Conservation (phyloP, 2,329 filamentous ascomycete genomes). For the Fusarium foetens region DNA sequence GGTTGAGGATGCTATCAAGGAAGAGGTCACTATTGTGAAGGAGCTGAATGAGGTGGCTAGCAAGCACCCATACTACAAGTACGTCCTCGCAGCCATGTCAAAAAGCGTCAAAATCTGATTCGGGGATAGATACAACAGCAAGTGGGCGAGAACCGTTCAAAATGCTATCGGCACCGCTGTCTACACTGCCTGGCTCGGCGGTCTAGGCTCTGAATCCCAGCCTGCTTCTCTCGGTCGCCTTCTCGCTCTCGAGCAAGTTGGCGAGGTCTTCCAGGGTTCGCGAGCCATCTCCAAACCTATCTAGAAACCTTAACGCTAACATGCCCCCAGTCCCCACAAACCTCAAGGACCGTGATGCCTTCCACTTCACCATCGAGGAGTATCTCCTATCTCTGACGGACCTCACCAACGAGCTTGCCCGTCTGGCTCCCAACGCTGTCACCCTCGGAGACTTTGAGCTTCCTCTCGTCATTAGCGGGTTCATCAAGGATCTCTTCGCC, state of each 20-base stretch:
- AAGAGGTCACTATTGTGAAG: conserved; percentile 76
- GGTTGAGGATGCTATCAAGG: conserved; percentile 76
- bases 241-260: conserved; percentile 88
- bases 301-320: background rate
- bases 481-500: conserved; percentile 94
- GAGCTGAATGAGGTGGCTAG: conserved; percentile 80
- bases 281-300: conserved; percentile 7
- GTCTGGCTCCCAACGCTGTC: conserved; percentile 93
- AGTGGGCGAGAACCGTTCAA: conserved; percentile 88
- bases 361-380: conserved; percentile 97
- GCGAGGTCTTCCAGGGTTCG: conserved; percentile 77
- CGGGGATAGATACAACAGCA: conserved; percentile 73
- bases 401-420: conserved; percentile 88
- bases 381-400: conserved; percentile 90
- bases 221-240: conserved; percentile 71
- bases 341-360: conserved; percentile 86
- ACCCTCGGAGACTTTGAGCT: conserved; percentile 85
- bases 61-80: conserved; percentile 97
- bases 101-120: conserved; percentile 10
- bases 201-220: conserved; percentile 65
- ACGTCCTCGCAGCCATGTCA: conserved; percentile 25
- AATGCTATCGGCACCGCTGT: conserved; percentile 73
- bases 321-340: conserved; percentile 79
- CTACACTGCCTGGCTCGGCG: conserved; percentile 80
- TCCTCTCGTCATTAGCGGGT: conserved; percentile 87